Conservation (phyloP, 768 basidiomycete species). For the Guyanaporus albipodus region DNA sequence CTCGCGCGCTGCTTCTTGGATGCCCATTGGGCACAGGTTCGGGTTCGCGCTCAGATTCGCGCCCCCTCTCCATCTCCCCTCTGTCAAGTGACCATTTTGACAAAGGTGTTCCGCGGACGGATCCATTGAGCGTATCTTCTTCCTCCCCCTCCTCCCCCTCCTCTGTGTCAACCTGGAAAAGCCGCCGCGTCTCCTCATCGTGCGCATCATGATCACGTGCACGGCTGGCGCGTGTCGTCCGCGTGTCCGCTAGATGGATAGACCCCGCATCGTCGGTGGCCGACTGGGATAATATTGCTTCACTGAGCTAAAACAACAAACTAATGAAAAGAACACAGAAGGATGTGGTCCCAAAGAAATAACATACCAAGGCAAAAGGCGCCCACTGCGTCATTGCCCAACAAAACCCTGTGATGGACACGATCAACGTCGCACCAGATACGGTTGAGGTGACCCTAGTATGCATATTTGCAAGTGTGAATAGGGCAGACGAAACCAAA, state of each 20-base stretch:
- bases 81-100: conserved; percentile 2
- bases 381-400: conserved; percentile 94
- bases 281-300: conserved; percentile 77
- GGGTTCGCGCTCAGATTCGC: not conserved
- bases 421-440: conserved; percentile 65
- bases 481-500: conserved; percentile 1
- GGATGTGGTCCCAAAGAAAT: not conserved
- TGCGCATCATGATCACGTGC: conserved; percentile 16
- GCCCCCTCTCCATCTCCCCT: too few species aligned
- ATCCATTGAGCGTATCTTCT: not conserved
- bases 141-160: conserved; percentile 18
- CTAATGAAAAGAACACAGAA: not conserved
- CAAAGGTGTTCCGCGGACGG: not conserved
- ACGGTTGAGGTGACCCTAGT: conserved; percentile 72
- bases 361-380: conserved; percentile 79
- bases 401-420: conserved; percentile 81
- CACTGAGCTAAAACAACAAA: conserved; percentile 84
- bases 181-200: conserved; percentile 20
- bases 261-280: conserved; percentile 32
- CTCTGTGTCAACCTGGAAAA: conserved; percentile 25
- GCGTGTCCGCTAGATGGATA: conserved; percentile 40
- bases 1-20: conserved; percentile 35
- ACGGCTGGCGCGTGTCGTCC: conserved; percentile 11
- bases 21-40: conserved; percentile 8
- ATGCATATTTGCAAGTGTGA: conserved; percentile 3